Evolutionary conservation across 805 yeast genomes (phyloP).

Genomic region (Komagataella pseudopastoris): DNA sequence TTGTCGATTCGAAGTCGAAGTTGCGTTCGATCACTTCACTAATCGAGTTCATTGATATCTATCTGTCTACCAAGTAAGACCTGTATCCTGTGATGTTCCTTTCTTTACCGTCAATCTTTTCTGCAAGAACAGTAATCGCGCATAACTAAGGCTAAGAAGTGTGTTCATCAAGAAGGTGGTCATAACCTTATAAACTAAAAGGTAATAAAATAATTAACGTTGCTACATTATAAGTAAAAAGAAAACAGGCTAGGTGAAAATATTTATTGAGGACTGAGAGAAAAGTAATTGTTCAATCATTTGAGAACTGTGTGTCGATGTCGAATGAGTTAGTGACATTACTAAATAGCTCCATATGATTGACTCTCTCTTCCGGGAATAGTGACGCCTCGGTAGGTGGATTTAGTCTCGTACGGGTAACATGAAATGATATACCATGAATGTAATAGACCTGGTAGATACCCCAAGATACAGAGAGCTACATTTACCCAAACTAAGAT

Average conservation of each 20-base stretch:
- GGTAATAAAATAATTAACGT: not conserved
- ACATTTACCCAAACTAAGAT: slow-evolving; percentile 38
- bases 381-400: slow-evolving; percentile 18
- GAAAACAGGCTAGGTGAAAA: no score
- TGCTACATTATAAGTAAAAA: not conserved
- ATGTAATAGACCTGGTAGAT: slow-evolving; percentile 67
- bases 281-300: not conserved
- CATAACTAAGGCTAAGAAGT: not conserved
- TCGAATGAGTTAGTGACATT: not conserved
- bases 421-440: slow-evolving; percentile 66
- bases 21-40: not conserved
- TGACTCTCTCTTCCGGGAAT: slow-evolving; percentile 21
- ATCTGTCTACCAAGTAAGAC: no score
- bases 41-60: not conserved
- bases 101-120: no score
- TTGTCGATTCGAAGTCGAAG: not conserved
- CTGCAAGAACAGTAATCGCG: not conserved
- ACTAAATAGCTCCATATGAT: slow-evolving; percentile 17
- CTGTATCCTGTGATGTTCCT: no score
- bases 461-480: slow-evolving; percentile 57
- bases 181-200: no score
- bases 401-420: slow-evolving; percentile 35
- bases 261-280: not conserved
- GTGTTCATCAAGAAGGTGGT: not conserved
- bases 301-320: not conserved